Conservation (phyloP, 345 rosid species). For the Brassica nigra region DNA sequence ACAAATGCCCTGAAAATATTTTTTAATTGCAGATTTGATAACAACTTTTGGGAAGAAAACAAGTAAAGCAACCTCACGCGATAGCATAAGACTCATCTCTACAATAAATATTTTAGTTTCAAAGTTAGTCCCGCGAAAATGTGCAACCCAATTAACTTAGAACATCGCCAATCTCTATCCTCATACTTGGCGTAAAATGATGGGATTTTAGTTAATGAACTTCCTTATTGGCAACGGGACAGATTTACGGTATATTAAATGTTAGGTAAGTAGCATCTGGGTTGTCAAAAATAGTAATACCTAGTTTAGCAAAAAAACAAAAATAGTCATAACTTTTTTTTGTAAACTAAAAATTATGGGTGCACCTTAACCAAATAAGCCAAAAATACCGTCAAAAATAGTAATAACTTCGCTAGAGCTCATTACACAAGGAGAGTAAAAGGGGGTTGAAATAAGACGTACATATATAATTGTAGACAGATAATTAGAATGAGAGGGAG, state of each 20-base stretch:
- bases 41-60: constrained; percentile 40
- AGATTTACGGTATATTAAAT: neutral
- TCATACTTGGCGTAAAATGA: constrained; percentile 33
- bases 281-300: constrained; percentile 19
- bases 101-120: constrained; percentile 3
- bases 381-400: too few relatives aligned
- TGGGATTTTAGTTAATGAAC: constrained; percentile 14
- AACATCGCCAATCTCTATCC: constrained; percentile 35
- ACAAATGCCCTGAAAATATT: constrained; percentile 23
- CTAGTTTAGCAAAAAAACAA: neutral
- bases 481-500: constrained; percentile 20
- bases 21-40: constrained; percentile 4
- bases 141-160: constrained; percentile 35
- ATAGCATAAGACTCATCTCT: constrained; percentile 17
- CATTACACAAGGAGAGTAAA: neutral
- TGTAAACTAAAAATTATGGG: too few relatives aligned
- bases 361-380: too few relatives aligned
- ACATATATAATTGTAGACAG: neutral
- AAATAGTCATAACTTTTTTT: neutral
- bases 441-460: neutral
- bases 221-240: constrained; percentile 17
- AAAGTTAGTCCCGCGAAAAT: constrained; percentile 25
- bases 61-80: constrained; percentile 35
- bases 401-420: neutral
- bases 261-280: constrained; percentile 16